phyloP scores from a whole-genome alignment of 1,139 yeast species.

The Yamadazyma spencermartinsiae region DNA sequence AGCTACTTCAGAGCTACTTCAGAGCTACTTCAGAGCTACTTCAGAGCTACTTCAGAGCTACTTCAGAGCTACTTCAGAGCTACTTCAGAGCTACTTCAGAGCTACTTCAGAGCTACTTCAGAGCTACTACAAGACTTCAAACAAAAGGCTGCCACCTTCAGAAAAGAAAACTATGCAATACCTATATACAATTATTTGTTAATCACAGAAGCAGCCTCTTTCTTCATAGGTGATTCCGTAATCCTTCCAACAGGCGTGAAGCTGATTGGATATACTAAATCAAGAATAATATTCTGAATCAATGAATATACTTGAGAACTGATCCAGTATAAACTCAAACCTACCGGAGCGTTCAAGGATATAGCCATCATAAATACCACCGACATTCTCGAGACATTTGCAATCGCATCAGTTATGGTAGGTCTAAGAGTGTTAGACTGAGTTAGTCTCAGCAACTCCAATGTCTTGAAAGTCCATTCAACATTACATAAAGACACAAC shows the following conservation, averaged over 20 bases:
- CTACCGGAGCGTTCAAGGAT: conserved; percentile 82
- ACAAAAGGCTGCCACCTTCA: too few relatives aligned
- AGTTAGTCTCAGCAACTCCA: conserved; percentile 47
- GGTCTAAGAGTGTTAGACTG: conserved; percentile 49
- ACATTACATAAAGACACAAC: conserved; percentile 69
- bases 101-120: too few relatives aligned
- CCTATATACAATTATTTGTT: conserved; percentile 1
- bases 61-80: too few relatives aligned
- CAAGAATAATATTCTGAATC: conserved; percentile 72
- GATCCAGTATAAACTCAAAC: conserved; percentile 81
- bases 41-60: too few relatives aligned
- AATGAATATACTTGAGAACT: conserved; percentile 78
- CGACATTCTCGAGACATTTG: conserved; percentile 71
- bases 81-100: too few relatives aligned
- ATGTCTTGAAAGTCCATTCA: conserved; percentile 68
- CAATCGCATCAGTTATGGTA: conserved; percentile 57
- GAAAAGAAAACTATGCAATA: too few relatives aligned
- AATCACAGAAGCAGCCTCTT: not conserved
- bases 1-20: too few relatives aligned
- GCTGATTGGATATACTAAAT: conserved; percentile 60
- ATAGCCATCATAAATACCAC: conserved; percentile 81
- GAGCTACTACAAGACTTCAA: too few relatives aligned
- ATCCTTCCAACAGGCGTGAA: conserved; percentile 42
- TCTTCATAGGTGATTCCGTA: not conserved
- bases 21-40: too few relatives aligned